phyloP scores from a whole-genome alignment of 257 asterid species.

The Cruciata laevipes region DNA sequence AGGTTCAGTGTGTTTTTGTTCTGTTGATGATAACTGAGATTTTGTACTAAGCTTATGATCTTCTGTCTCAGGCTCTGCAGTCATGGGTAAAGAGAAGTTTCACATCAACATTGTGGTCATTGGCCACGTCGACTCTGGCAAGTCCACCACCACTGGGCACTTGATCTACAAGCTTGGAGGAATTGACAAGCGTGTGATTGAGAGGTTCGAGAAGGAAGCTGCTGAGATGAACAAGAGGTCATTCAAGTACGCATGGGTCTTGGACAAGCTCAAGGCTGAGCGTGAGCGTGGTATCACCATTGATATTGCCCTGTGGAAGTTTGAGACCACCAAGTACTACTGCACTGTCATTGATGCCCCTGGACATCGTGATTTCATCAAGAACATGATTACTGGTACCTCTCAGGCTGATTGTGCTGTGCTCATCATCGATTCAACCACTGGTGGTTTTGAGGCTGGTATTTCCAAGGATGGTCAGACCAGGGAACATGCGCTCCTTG shows the following conservation, averaged over 20 bases:
- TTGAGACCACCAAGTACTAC: conserved; percentile 82
- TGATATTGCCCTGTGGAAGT: conserved; percentile 84
- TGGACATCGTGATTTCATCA: conserved; percentile 79
- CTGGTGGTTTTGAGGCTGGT: conserved; percentile 90
- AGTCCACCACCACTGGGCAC: conserved; percentile 45
- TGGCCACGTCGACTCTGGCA: conserved; percentile 49
- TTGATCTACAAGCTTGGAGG: conserved; percentile 81
- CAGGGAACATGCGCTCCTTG: conserved; percentile 76
- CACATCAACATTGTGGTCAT: conserved; percentile 47
- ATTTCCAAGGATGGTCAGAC: conserved; percentile 87
- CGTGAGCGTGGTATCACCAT: conserved; percentile 88
- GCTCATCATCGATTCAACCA: conserved; percentile 71
- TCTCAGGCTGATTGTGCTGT: conserved; percentile 88
- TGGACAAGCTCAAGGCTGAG: conserved; percentile 86
- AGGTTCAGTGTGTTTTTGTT: background rate
- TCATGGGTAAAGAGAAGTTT: conserved; percentile 36
- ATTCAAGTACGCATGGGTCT: conserved; percentile 86
- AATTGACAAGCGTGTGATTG: conserved; percentile 77
- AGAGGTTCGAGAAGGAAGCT: conserved; percentile 85
- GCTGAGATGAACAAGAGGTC: conserved; percentile 92
- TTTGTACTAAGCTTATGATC: background rate
- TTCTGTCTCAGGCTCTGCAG: background rate
- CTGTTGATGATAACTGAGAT: too few relatives aligned
- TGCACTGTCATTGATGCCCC: conserved; percentile 91
- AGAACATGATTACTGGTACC: conserved; percentile 87